Conservation (phyloP, 371 early-diverging fungal genomes). For the Lichtheimia hyalospora region DNA sequence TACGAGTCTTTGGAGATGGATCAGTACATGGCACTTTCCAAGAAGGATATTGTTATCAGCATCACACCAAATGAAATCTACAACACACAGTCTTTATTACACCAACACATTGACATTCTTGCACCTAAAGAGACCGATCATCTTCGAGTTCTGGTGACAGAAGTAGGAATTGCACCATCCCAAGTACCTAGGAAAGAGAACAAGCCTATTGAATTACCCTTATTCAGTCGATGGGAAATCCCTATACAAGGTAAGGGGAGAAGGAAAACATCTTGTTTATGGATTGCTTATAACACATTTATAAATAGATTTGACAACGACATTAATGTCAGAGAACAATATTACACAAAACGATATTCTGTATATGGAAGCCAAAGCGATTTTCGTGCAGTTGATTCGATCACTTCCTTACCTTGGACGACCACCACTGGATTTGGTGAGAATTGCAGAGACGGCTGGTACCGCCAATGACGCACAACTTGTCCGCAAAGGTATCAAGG, state of each 20-base stretch:
- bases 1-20: conserved; percentile 94
- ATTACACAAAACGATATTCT: conserved; percentile 86
- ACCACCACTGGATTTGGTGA: conserved; percentile 55
- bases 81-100: conserved; percentile 80
- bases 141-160: conserved; percentile 71
- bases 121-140: conserved; percentile 79
- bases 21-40: conserved; percentile 90
- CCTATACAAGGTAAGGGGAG: conserved; percentile 63
- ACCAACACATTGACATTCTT: conserved; percentile 77
- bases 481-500: conserved; percentile 91
- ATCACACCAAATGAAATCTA: conserved; percentile 92
- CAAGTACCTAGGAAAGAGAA: conserved; percentile 84
- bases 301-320: conserved; percentile 43
- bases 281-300: neutral
- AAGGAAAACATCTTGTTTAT: neutral
- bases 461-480: conserved; percentile 74
- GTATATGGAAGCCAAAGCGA: conserved; percentile 92
- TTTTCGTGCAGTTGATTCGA: conserved; percentile 88
- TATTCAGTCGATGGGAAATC: conserved; percentile 90
- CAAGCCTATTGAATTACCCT: conserved; percentile 72
- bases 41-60: conserved; percentile 81
- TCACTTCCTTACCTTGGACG: conserved; percentile 61
- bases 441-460: conserved; percentile 84
- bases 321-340: conserved; percentile 70
- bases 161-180: conserved; percentile 75